A percentile compares a stretch with the other conserved stretches of the same genome.
Evolutionary conservation across 2,329 filamentous ascomycete genomes (phyloP).

Genomic region (Xylariaceae sp.): DNA sequence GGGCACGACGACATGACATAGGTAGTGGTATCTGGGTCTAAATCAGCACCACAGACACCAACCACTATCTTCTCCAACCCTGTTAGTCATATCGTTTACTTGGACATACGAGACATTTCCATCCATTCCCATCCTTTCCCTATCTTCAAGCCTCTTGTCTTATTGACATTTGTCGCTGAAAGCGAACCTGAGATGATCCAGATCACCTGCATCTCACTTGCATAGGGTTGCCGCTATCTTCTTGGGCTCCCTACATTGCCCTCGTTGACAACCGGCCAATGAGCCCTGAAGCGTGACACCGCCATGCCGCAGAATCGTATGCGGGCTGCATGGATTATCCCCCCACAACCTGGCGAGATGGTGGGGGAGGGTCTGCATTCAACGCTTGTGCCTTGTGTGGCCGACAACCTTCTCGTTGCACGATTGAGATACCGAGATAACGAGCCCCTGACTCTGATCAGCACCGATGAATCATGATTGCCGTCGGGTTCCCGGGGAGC

Average conservation of each 20-base stretch:
- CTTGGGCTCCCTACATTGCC: neutral
- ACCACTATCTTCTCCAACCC: neutral
- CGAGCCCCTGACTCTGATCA: neutral
- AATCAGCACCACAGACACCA: neutral
- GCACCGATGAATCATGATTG: neutral
- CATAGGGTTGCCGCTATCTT: neutral
- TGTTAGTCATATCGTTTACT: neutral
- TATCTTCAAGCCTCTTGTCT: neutral
- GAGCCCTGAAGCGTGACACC: neutral
- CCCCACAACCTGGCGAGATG: neutral
- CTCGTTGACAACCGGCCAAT: neutral
- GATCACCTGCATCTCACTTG: neutral
- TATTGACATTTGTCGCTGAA: neutral
- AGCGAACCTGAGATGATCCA: neutral
- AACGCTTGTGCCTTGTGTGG: neutral
- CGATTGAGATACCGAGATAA: neutral
- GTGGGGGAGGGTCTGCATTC: neutral
- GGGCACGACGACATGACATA: neutral
- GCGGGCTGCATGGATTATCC: neutral
- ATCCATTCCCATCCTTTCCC: neutral
- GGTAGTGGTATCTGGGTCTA: neutral
- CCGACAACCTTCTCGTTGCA: neutral
- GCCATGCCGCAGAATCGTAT: neutral
- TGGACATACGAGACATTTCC: conserved; percentile 21
- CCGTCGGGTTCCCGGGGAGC: neutral